A percentile compares a stretch with the other conserved stretches of the same genome.
Evolutionary conservation across 305 asterid genomes (phyloP).

Genomic region (Fraxinus platypoda): DNA sequence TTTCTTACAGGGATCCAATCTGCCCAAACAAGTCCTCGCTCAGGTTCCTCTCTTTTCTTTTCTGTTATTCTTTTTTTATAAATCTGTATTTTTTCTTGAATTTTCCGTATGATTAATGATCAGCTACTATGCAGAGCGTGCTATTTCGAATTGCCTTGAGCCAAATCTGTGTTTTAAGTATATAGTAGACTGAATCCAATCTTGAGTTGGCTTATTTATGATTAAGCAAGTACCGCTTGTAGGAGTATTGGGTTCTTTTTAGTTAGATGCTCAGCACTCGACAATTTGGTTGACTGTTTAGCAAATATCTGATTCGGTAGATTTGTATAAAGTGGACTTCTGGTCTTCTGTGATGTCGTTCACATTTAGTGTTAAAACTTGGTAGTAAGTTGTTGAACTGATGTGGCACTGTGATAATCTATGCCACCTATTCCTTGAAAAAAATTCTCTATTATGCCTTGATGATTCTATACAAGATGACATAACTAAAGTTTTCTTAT

Average conservation of each 20-base stretch:
- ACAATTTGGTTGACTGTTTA: background rate
- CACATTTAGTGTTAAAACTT: background rate
- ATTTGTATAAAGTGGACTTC: background rate
- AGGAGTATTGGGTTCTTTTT: background rate
- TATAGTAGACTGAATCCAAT: background rate
- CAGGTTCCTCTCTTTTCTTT: conserved; percentile 39
- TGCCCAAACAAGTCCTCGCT: conserved; percentile 75
- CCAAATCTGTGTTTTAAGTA: background rate
- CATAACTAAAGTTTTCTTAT: background rate
- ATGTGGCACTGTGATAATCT: conserved; percentile 1
- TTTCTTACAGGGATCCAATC: conserved; percentile 80
- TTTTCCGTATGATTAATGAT: background rate
- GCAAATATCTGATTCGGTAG: background rate
- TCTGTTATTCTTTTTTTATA: background rate
- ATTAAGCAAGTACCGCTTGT: background rate
- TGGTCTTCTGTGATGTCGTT: background rate
- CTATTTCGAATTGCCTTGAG: background rate
- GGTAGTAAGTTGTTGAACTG: background rate
- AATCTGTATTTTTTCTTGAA: background rate
- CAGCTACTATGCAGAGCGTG: background rate
- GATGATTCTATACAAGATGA: background rate
- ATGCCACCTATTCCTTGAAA: background rate
- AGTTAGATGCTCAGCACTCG: background rate
- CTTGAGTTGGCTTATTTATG: conserved; percentile 12
- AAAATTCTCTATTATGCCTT: background rate